Base-by-base conservation (phyloP, 1,284 basidiomycete species). In the Apiotrichum siamense region DNA sequence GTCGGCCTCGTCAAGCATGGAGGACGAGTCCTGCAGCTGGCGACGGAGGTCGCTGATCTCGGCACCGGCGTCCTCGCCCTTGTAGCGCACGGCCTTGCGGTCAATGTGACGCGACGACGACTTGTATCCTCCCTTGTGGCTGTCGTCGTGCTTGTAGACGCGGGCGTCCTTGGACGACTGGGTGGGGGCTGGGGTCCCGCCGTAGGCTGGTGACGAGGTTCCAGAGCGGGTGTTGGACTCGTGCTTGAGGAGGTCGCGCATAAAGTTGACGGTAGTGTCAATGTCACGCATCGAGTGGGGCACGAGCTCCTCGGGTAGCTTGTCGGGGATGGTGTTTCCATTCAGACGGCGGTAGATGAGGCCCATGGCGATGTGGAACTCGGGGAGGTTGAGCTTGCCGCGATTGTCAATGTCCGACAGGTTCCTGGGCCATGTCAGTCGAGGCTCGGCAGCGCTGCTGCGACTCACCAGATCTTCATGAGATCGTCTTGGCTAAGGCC, bases 291-390 rank as follows among this genome's bases (percentile, higher is more conserved):
- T 84, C 0, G 94, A 98, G 1, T 93, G 89, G 0, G 94, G 96
- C 5, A 93, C 79, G 42, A 99, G 83, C 75, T 98, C 96, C 7
- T 83, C 74, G 1, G 94, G 94, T 0, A 97, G 82, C 47, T 81
- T 77, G 33, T 89, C 85, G 1, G 96, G 96, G 40, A 98, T 82
- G 3, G 85, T 82, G 72, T 91, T 94, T 10, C 96, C 94, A 69
- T 96, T 97, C 36, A 97, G 78, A 37, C 83, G 90, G 65, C 94
- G 84, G 75, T 94, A 97, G 69, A 98, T 97, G 50, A 98, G 78
- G 54, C 89, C 93, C 94, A 99, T 99, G 1, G 94, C 96, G 49
- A 97, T 88, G 70, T 98, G 92, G 73, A 99, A 99, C 71, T 98
- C 94, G 23, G 90, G 87, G 39, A 94, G 78, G 67, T 97, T 97